Base-by-base conservation (phyloP, 192 early-diverging fungal genomes). In the Oehlia diaphana region DNA sequence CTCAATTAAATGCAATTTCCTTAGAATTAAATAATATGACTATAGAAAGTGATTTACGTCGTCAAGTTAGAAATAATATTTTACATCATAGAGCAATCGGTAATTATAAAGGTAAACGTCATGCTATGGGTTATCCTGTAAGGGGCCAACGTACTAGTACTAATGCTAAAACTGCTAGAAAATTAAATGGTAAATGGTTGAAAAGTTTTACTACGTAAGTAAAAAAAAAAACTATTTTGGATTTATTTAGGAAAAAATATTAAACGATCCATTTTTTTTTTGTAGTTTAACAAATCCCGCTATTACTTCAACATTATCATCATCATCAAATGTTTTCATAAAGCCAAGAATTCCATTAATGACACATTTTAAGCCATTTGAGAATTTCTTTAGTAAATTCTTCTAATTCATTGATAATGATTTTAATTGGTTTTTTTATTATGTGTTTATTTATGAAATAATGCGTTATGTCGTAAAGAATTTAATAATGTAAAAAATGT, bases 151-250 rank as follows among this genome's bases (percentile, higher is more conserved):
- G 90, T 58, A 97, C 97, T 1, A 89, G 87, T 68, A 95, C 93
- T 74, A 99, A 99, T 84, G 88, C 92, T 58, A 89, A 87, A 82
- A 97, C 95, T 9, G 95, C 97, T 10, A 95, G 92, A 83, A 93
- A 90, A 79, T 79, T 97, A 77, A 99, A 99, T 80, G 88, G 88
- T 68, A 82, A 86, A 76, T 90, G 70, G 70, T 49, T 72, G 28
- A 72, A 14, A 28, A 72, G 28, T 23, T 72, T 26, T 49, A 72
- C 39, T 19, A 72, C 70, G 70, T 72, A 49, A 50, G 70, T 69
- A 66, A 10, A 33, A 26, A 33, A 26, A 26, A 31, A 31, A 47
- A 47, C 10, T 13, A 12, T 47, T 47, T 47, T 47, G 6, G 5
- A 37, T 37, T 37, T 37, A 12, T 47, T 47, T 13, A 31, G 31